Evolutionary conservation across 1,284 basidiomycete genomes (phyloP).

Genomic region (Microbotryum silenes-acaulis): DNA sequence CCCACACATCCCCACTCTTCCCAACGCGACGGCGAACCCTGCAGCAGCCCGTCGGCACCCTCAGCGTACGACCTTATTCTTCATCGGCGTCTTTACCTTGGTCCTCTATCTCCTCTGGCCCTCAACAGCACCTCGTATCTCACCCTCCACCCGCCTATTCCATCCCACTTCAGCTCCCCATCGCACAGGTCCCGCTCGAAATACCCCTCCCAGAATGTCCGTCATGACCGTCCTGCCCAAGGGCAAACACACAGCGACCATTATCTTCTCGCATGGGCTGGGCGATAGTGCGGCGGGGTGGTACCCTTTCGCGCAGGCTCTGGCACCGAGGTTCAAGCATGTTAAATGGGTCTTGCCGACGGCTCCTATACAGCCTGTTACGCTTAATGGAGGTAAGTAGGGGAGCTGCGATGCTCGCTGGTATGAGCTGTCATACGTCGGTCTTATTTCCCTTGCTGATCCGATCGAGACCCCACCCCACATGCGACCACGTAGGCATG

Average conservation of each 20-base stretch:
- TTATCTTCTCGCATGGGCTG: constrained; percentile 62
- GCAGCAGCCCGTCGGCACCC: background rate
- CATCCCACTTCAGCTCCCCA: background rate
- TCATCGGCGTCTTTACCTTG: background rate
- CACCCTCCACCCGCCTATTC: constrained; percentile 5
- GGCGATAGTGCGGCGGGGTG: constrained; percentile 31
- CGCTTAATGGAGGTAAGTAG: constrained; percentile 57
- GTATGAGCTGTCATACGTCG: background rate
- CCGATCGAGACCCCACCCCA: background rate
- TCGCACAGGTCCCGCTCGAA: background rate
- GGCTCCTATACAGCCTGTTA: constrained; percentile 53
- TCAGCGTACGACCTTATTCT: background rate
- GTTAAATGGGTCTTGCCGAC: constrained; percentile 56
- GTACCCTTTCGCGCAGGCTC: constrained; percentile 24
- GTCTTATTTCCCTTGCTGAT: background rate
- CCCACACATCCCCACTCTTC: no score
- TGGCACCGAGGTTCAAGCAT: constrained; percentile 22
- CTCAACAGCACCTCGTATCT: background rate
- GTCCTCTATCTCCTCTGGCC: background rate
- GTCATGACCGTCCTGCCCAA: constrained; percentile 1
- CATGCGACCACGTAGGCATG: background rate
- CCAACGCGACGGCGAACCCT: no score
- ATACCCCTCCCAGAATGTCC: background rate
- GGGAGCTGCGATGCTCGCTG: constrained; percentile 3
- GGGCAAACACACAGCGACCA: constrained; percentile 66